A percentile compares a stretch with the other conserved stretches of the same genome.
Conservation (phyloP, 2,329 filamentous ascomycete genomes). For the Tolypocladium nubicola region DNA sequence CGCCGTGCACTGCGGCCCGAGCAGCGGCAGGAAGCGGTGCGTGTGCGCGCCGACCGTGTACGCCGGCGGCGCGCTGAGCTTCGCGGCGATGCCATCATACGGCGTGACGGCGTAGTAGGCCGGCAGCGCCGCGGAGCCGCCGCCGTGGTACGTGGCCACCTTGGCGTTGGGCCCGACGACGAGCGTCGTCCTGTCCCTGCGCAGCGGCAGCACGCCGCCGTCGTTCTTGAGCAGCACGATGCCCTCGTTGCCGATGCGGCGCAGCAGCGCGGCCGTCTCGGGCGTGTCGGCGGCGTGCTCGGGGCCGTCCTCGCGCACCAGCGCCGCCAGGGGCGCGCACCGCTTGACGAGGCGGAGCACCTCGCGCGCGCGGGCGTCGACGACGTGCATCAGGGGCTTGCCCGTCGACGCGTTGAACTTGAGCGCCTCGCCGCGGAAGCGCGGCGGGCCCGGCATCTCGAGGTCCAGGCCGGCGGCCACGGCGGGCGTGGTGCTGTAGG, state of each 20-base stretch:
- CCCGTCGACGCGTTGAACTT: constrained; percentile 43
- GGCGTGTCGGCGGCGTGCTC: constrained; percentile 47
- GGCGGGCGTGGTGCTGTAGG: constrained; percentile 41
- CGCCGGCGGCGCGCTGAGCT: constrained; percentile 29
- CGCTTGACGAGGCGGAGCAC: constrained; percentile 50
- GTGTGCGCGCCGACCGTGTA: constrained; percentile 54
- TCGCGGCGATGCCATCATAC: constrained; percentile 55
- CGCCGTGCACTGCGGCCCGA: constrained; percentile 42
- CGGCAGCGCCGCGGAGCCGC: constrained; percentile 50
- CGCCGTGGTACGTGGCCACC: constrained; percentile 47
- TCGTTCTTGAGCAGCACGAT: constrained; percentile 69
- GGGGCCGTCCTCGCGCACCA: constrained; percentile 41
- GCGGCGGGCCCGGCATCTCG: constrained; percentile 48
- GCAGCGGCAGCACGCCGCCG: constrained; percentile 49
- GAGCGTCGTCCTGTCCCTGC: constrained; percentile 49
- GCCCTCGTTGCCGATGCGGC: constrained; percentile 56
- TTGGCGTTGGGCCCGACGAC: constrained; percentile 49
- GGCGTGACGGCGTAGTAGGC: constrained; percentile 62
- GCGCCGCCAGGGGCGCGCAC: constrained; percentile 36
- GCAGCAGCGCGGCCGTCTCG: constrained; percentile 52
- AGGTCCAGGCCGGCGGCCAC: constrained; percentile 43
- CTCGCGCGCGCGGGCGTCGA: constrained; percentile 47
- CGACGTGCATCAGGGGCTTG: constrained; percentile 42
- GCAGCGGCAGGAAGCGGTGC: constrained; percentile 51
- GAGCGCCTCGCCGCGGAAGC: constrained; percentile 38